Base-by-base conservation (phyloP, 148 eudicot genomes). In the Rhododendron simsii region DNA sequence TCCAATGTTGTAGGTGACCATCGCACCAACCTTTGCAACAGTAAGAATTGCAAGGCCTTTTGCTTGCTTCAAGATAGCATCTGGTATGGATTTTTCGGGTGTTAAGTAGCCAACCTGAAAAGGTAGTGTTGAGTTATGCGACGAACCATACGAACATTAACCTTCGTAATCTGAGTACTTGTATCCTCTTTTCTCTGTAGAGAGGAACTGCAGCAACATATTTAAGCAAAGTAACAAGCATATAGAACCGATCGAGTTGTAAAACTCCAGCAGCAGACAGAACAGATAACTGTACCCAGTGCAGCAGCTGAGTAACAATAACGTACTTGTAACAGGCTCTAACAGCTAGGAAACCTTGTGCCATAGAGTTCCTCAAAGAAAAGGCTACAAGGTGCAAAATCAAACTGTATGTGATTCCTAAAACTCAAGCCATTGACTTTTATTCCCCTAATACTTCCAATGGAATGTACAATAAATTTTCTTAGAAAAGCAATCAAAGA, bases 21-120 rank as follows among this genome's bases (percentile, higher is more conserved):
- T 82, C 37, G 89, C 85, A 63, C 95, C 95, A 86, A 91, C 90
- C 87, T 93, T 93, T 7, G 91, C 95, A 81, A 93, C 91, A 73
- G 95, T 92, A 79, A 93, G 91, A 87, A 93, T 91, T 18, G 95
- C 95, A 86, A 93, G 91, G 84, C 95, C 95, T 90, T 89, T 92
- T 57, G 95, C 95, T 75, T 92, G 92, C 84, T 90, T 91, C 75
- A 93, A 83, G 81, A 93, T 91, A 45, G 95, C 91, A 76, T 91
- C 94, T 65, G 95, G 95, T 81, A 93, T 93, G 59, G 90, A 88
- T 74, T 85, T 92, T 88, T 92, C 95, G 33, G 92, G 91, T 33
- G 91, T 89, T 75, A 86, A 44, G 51, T 87, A 82, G 63, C 94
- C 93, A 81, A 93, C 89, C 95, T 93, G 92, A 55, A 33, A 71